A percentile compares a stretch with the other conserved stretches of the same genome.
These are phyloP conservation scores for Yamadazyma siamensis DNA, from an alignment of 1,139 yeast species.

Conservation along the genomic window DNA sequence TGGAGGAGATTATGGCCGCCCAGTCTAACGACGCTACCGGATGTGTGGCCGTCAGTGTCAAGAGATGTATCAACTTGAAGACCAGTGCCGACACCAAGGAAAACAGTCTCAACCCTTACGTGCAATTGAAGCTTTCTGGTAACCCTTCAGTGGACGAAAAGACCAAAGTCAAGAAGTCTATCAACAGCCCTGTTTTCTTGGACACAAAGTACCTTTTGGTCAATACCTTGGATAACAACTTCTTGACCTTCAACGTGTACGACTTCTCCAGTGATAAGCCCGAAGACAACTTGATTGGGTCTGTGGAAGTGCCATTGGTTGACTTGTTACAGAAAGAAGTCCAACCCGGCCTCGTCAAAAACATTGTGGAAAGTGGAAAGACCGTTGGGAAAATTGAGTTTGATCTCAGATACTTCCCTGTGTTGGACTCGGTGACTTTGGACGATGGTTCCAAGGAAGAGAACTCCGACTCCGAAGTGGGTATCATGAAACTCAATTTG, in stretches of 20 bases:
- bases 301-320: conserved; percentile 51
- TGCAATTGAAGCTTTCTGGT: conserved; percentile 45
- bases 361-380: conserved; percentile 49
- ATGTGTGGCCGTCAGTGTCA: conserved; percentile 59
- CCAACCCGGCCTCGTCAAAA: conserved; percentile 28
- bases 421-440: conserved; percentile 41
- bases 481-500: conserved; percentile 67
- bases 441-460: conserved; percentile 51
- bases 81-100: conserved; percentile 36
- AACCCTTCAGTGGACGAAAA: conserved; percentile 42
- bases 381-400: conserved; percentile 58
- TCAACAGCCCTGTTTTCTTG: conserved; percentile 59
- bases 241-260: conserved; percentile 50
- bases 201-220: conserved; percentile 63
- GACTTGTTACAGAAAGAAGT: conserved; percentile 56
- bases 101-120: conserved; percentile 57
- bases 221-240: conserved; percentile 53
- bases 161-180: conserved; percentile 55
- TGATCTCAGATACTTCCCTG: conserved; percentile 65
- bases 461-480: conserved; percentile 58
- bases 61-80: conserved; percentile 50
- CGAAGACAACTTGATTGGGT: conserved; percentile 56
- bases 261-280: conserved; percentile 51
- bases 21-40: conserved; percentile 67
- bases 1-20: conserved; percentile 64